Conservation (phyloP, 139 green algal species). For the Microglena sp. region DNA sequence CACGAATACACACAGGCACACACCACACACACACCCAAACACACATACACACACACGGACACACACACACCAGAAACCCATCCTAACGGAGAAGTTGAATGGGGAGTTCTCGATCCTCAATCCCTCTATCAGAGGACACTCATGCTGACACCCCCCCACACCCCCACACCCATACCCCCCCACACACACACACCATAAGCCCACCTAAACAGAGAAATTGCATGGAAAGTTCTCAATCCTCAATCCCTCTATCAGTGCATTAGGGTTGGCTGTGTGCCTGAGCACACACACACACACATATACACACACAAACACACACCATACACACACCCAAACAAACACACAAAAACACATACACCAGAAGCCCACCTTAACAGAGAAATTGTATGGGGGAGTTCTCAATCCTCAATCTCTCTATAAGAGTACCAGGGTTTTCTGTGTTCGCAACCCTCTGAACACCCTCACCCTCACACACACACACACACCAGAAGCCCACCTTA, state of each 20-base stretch:
- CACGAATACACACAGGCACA: too few species aligned
- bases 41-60: too few species aligned
- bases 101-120: conserved; percentile 79
- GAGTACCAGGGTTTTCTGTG: conserved; percentile 82
- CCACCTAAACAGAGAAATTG: conserved; percentile 75
- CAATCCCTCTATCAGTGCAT: conserved; percentile 81
- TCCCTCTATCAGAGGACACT: conserved; percentile 84
- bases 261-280: conserved; percentile 84
- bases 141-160: too few species aligned
- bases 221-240: conserved; percentile 83
- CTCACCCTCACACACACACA: too few species aligned
- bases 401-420: conserved; percentile 73
- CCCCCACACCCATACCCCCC: neutral
- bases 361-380: conserved; percentile 70
- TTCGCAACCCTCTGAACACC: too few species aligned
- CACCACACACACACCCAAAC: too few species aligned
- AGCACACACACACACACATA: too few species aligned
- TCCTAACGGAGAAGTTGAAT: conserved; percentile 87
- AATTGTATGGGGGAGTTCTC: conserved; percentile 88
- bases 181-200: neutral
- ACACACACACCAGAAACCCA: too few species aligned
- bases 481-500: too few species aligned
- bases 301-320: too few species aligned
- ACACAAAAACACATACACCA: too few species aligned
- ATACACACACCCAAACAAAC: too few species aligned